Evolutionary conservation across 2,329 filamentous ascomycete species (phyloP).

Genomic region (Fusarium sterilihyphosum): DNA sequence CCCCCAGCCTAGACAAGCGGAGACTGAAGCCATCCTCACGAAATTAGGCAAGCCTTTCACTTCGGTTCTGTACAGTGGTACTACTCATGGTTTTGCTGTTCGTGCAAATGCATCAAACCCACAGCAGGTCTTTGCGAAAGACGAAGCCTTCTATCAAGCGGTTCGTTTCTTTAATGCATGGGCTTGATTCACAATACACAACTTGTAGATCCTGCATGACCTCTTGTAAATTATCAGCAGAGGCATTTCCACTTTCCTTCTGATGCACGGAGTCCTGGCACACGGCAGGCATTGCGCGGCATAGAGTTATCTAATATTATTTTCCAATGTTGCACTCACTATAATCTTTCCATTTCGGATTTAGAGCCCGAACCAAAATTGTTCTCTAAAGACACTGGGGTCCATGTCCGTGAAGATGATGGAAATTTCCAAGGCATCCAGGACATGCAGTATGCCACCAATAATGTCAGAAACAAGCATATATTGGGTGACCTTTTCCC

Average conservation of each 20-base stretch:
- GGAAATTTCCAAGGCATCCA: no score
- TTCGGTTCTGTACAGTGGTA: constrained; percentile 72
- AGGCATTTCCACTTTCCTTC: not conserved
- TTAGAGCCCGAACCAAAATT: no score
- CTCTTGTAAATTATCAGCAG: not conserved
- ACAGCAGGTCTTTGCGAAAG: constrained; percentile 73
- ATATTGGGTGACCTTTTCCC: not conserved
- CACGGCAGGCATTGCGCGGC: not conserved
- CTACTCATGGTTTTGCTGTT: constrained; percentile 76
- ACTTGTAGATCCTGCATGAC: no score
- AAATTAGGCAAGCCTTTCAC: constrained; percentile 62
- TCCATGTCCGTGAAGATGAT: not conserved
- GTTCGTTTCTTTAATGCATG: constrained; percentile 74
- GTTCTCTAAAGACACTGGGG: not conserved
- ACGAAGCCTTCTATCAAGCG: constrained; percentile 78
- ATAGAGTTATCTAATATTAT: not conserved
- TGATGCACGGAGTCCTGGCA: not conserved
- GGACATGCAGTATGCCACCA: not conserved
- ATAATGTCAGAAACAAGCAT: not conserved
- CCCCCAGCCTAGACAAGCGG: constrained; percentile 8
- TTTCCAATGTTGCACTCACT: not conserved
- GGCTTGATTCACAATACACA: constrained; percentile 5
- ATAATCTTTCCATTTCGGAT: rapidly evolving
- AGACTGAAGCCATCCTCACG: constrained; percentile 15
- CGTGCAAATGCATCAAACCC: constrained; percentile 65